phyloP scores from a whole-genome alignment of 257 asterid genomes.

The Osmanthus fragrans region DNA sequence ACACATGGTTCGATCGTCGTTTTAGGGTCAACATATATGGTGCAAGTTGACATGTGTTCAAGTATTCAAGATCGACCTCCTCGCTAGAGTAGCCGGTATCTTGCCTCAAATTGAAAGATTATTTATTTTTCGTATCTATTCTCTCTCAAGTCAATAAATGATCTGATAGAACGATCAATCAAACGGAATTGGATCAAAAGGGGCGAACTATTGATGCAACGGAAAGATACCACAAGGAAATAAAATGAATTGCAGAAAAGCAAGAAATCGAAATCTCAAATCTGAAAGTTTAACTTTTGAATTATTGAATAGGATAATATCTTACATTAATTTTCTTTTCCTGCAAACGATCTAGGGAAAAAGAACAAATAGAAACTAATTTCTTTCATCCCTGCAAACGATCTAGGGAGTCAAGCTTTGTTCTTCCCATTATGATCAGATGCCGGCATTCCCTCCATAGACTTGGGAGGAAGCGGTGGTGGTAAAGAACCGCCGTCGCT shows the following conservation, averaged over 20 bases:
- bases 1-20: no score
- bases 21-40: no score
- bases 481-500: slow-evolving; percentile 36
- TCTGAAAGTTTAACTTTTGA: neutral
- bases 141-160: no score
- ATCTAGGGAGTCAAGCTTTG: slow-evolving; percentile 8
- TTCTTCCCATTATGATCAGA: slow-evolving; percentile 27
- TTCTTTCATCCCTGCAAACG: slow-evolving; percentile 32
- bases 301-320: neutral
- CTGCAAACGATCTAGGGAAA: neutral
- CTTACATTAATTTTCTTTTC: neutral
- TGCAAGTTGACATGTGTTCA: neutral
- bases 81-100: neutral
- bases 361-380: slow-evolving; percentile 19
- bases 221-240: neutral
- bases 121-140: no score
- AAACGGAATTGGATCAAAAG: neutral
- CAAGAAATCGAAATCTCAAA: neutral
- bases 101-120: neutral
- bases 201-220: no score
- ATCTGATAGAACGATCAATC: no score
- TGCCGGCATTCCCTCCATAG: slow-evolving; percentile 40
- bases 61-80: neutral
- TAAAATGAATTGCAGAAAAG: neutral
- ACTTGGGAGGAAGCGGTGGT: slow-evolving; percentile 51